Percentiles rank a stretch among this genome's conserved stretches.
Conservation (phyloP, 2,329 filamentous ascomycete species). For the Intubia oerlemansii region DNA sequence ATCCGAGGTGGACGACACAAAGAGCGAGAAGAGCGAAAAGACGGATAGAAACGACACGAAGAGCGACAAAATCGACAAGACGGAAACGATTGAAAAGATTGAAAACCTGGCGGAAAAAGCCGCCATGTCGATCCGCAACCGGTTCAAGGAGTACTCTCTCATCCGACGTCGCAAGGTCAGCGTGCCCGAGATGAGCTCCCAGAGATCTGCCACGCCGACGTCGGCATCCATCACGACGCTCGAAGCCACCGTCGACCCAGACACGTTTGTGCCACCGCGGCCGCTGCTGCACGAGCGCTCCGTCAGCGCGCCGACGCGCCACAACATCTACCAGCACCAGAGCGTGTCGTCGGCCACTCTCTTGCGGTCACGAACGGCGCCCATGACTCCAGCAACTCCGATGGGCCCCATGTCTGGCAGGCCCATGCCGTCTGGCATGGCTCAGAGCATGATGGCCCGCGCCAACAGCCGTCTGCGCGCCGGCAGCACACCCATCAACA, state of each 20-base stretch:
- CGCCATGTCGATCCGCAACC: no score
- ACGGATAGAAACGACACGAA: no score
- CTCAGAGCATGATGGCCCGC: slow-evolving; percentile 9
- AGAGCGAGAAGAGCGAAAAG: no score
- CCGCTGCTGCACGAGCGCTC: slow-evolving; percentile 43
- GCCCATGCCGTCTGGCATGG: slow-evolving; percentile 16
- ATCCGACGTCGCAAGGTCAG: slow-evolving; percentile 39
- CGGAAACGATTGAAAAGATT: no score
- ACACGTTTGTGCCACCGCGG: no score
- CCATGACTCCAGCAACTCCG: no score
- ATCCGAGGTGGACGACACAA: no score
- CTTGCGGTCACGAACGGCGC: slow-evolving; percentile 8
- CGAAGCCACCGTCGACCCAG: no score
- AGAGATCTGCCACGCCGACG: no score
- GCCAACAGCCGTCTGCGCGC: slow-evolving; percentile 21
- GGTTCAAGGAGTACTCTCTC: slow-evolving; percentile 36
- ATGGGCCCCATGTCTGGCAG: slow-evolving; percentile 9
- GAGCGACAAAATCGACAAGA: no score
- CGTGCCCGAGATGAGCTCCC: slow-evolving; percentile 41
- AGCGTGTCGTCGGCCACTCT: slow-evolving; percentile 1
- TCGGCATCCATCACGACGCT: no score
- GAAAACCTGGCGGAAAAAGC: no score
- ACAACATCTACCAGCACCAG: slow-evolving; percentile 7
- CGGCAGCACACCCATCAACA: slow-evolving; percentile 21
- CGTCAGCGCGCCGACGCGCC: slow-evolving; percentile 22